Evolutionary conservation across 1,284 basidiomycete species (phyloP).

Genomic region (Meira nashicola): DNA sequence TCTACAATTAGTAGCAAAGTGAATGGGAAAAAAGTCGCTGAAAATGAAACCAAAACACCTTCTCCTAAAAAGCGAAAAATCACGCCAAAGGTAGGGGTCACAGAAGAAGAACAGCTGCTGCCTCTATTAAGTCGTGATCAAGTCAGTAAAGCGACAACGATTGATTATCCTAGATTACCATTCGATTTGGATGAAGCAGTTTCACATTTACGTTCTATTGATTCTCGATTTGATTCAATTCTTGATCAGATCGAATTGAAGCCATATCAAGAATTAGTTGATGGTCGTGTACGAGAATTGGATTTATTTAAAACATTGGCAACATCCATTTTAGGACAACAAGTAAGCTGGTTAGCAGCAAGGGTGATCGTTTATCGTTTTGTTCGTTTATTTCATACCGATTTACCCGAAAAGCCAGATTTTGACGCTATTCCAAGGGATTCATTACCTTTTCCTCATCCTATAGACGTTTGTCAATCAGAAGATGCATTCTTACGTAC

Average conservation of each 20-base stretch:
- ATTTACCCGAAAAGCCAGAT: constrained; percentile 40
- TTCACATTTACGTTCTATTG: constrained; percentile 65
- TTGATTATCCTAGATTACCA: constrained; percentile 55
- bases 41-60: neutral
- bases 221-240: constrained; percentile 67
- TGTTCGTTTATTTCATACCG: constrained; percentile 54
- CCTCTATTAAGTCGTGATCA: constrained; percentile 12
- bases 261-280: constrained; percentile 61
- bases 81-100: neutral
- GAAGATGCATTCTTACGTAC: constrained; percentile 33
- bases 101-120: neutral
- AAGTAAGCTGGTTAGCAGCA: constrained; percentile 86
- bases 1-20: neutral
- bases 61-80: neutral
- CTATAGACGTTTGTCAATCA: constrained; percentile 34
- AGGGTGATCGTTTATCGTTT: constrained; percentile 80
- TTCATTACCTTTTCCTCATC: constrained; percentile 44
- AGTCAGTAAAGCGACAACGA: constrained; percentile 21
- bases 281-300: constrained; percentile 55
- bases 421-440: constrained; percentile 37
- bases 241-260: constrained; percentile 66
- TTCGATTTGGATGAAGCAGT: constrained; percentile 73
- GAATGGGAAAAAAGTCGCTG: neutral
- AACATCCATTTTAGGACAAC: constrained; percentile 72
- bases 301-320: constrained; percentile 56